Percentiles rank a stretch among this genome's conserved stretches.
These are phyloP conservation scores for Colletotrichum aenigma DNA, from an alignment of 2,329 filamentous ascomycete species.

Conservation along the genomic window DNA sequence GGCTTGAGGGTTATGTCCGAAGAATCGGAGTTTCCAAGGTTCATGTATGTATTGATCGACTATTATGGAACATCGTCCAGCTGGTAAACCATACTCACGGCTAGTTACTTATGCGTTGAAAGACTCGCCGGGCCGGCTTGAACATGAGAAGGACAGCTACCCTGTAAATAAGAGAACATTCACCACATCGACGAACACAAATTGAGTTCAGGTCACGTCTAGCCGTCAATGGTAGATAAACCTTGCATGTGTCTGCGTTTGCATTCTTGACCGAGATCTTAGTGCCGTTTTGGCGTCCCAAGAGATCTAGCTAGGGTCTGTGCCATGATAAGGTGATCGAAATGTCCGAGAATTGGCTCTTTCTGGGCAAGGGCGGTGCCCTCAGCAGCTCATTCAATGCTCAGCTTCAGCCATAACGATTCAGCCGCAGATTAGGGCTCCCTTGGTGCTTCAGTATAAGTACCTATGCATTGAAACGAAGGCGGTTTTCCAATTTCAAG, in stretches of 20 bases:
- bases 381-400: background rate
- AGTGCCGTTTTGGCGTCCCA: background rate
- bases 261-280: background rate
- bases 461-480: background rate
- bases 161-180: background rate
- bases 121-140: background rate
- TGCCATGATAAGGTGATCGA: background rate
- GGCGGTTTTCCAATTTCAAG: background rate
- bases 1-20: background rate
- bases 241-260: background rate
- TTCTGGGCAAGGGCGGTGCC: background rate
- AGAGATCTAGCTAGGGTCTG: background rate
- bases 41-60: background rate
- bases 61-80: background rate
- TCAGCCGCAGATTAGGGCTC: background rate
- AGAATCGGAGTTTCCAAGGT: background rate
- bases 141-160: background rate
- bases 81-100: background rate
- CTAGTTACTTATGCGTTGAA: background rate
- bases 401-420: background rate
- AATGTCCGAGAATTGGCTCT: background rate
- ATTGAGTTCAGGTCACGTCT: background rate
- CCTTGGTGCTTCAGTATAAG: background rate
- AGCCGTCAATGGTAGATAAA: background rate
- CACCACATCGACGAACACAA: background rate